Conservation (phyloP, 2,329 filamentous ascomycete species). For the Diplodia mutila region DNA sequence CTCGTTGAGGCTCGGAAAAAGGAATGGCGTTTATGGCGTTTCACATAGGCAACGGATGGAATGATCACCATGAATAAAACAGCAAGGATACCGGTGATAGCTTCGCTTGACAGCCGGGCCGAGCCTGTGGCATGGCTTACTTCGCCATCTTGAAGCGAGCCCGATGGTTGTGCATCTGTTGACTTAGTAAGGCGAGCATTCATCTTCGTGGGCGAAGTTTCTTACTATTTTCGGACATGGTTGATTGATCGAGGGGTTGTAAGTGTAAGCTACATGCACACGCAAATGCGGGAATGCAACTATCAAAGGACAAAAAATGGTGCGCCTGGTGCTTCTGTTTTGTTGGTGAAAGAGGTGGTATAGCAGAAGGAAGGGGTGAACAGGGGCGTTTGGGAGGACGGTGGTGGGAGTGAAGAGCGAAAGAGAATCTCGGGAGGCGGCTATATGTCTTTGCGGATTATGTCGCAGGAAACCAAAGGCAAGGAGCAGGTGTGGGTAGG, state of each 20-base stretch:
- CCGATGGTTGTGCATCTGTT: neutral
- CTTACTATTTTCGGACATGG: neutral
- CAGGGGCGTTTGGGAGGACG: neutral
- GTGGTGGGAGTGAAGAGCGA: neutral
- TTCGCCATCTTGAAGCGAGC: neutral
- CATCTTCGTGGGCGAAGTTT: neutral
- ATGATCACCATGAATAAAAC: neutral
- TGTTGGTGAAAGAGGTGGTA: too few species aligned
- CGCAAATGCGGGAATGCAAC: too few species aligned
- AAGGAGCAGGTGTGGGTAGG: conserved; percentile 19
- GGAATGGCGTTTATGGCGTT: neutral
- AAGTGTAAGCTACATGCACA: too few species aligned
- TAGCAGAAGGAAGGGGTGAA: neutral
- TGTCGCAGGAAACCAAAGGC: conserved; percentile 18
- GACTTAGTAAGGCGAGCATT: neutral
- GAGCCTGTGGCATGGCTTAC: neutral
- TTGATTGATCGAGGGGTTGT: neutral
- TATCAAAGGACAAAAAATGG: too few species aligned
- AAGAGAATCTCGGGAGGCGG: neutral
- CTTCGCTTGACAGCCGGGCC: neutral
- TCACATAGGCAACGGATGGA: neutral
- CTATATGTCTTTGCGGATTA: conserved; percentile 11
- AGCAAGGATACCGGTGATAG: neutral
- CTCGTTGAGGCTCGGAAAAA: neutral
- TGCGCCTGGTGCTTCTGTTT: too few species aligned